These are phyloP conservation scores for Amylostereum areolatum DNA, from an alignment of 1,284 basidiomycete species.

Conservation along the genomic window DNA sequence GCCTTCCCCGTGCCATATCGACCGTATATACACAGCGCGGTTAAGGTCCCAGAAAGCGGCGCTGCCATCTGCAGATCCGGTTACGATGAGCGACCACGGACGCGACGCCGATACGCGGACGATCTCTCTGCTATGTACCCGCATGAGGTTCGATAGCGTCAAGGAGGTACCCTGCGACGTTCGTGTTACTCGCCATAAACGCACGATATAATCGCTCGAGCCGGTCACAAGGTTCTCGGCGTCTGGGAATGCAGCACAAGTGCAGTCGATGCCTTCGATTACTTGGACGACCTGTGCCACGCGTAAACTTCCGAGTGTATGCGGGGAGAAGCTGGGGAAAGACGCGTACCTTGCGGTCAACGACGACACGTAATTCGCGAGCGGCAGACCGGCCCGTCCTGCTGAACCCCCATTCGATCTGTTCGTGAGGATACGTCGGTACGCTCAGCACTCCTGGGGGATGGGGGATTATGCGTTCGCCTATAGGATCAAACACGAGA, in stretches of 20 bases:
- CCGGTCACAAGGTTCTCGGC: conserved; percentile 70
- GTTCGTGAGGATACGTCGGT: conserved; percentile 60
- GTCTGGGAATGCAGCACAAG: conserved; percentile 75
- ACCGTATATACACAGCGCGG: conserved; percentile 68
- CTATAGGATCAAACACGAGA: conserved; percentile 50
- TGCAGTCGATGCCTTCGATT: conserved; percentile 66
- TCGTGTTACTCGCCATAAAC: conserved; percentile 58
- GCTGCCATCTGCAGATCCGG: conserved; percentile 80
- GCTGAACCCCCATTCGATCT: conserved; percentile 56
- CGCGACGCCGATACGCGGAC: conserved; percentile 70
- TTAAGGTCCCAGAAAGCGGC: conserved; percentile 92
- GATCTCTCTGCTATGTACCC: conserved; percentile 69
- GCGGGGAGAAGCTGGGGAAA: conserved; percentile 3
- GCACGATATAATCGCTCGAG: conserved; percentile 69
- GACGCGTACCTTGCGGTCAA: conserved; percentile 53
- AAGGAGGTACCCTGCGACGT: conserved; percentile 20
- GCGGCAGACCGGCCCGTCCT: conserved; percentile 26
- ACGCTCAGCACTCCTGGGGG: conserved; percentile 52
- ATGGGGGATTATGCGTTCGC: conserved; percentile 62
- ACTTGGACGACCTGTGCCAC: conserved; percentile 59
- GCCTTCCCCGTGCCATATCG: conserved; percentile 59
- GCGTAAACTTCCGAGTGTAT: conserved; percentile 5
- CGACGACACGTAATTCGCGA: conserved; percentile 53
- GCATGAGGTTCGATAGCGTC: conserved; percentile 67
- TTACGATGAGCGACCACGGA: conserved; percentile 80